Evolutionary conservation across 2,329 filamentous ascomycete species (phyloP), one percentile per base, ranked within the genome.

Genomic region (Macroventuria anomochaeta): DNA sequence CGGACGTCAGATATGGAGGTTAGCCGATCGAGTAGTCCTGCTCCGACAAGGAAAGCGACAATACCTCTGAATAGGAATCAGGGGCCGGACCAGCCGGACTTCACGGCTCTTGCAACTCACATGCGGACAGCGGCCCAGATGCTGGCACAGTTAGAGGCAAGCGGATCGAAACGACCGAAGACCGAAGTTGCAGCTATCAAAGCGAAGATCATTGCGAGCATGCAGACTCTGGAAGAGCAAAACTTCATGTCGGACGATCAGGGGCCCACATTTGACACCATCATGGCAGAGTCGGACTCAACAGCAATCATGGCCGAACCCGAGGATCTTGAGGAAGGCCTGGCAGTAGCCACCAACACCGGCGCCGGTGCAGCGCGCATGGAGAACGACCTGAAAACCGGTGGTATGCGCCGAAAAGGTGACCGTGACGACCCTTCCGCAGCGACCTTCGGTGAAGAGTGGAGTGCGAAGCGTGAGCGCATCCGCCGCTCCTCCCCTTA

Each of bases 341-440:
- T 76, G 17, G 77, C 79, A 3, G 74, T 80, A 2, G 64, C 77
- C 1, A 80, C 87, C 53, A 90, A 89, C 63, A 81, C 86, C 12
- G 88, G 85, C 53, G 89, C 89, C 8, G 90, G 90, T 53, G 86
- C 88, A 46, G 90, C 90, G 49, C 84, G 90, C 52, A 95, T 95
- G 90, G 90, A 95, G 71, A 95, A 95, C 69, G 90, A 95, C 70
- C 84, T 91, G 73, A 93, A 92, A 78, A 95, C 90, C 12, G 90
- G 89, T 59, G 90, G 90, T 48, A 86, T 95, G 12, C 88, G 90
- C 69, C 85, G 89, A 46, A 89, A 90, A 68, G 89, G 89, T 28
- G 90, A 95, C 72, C 86, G 90, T 31, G 90, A 95, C 67, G 90
- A 95, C 69, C 90, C 90, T 34, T 93, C 89, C 66, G 90, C 90